Evolutionary conservation across 2,329 filamentous ascomycete genomes (phyloP), one percentile per base, ranked within the genome.

Genomic region (Aureobasidium sp.): DNA sequence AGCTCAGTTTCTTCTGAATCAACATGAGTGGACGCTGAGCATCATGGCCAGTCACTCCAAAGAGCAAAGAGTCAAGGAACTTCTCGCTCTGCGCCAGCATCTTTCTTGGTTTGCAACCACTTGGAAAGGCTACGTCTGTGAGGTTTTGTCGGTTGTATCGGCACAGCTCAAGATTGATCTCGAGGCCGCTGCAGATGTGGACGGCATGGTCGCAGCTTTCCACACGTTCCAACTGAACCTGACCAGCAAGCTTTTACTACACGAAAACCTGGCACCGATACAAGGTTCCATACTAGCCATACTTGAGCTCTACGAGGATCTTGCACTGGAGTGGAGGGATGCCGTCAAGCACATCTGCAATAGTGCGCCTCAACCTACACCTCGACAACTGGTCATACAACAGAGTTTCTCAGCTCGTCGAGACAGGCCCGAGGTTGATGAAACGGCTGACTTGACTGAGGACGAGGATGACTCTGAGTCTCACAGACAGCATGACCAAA

Each of bases 41-140:
- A 41, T 61, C 29, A 41, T 61, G 27, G 37, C 37, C 20, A 29
- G 12, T 25, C 47, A 31, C 7, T 22, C 25, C 25, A 37, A 61
- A 14, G 25, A 41, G 2, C 17, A 31, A 22, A 49, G 17, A 12
- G 37, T 51, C 37, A 61, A 39, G 17, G 42, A 55, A 14, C 37
- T 48, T 6, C 22, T 63, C 1, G 48, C 41, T 47, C 76, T 93
- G 9, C 85, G 89, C 41, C 84, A 86, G 34, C 84, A 83, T 55
- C 79, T 96, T 3, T 76, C 91, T 12, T 93, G 90, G 88, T 93
- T 96, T 74, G 83, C 84, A 66, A 87, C 87, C 65, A 84, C 82
- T 0, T 69, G 96, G 1, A 87, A 90, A 68, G 86, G 86, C 9
- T 94, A 96, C 70, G 76, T 96, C 5, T 87, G 86, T 3, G 87